Conservation (phyloP, 345 rosid species). For the Pistacia integerrima region DNA sequence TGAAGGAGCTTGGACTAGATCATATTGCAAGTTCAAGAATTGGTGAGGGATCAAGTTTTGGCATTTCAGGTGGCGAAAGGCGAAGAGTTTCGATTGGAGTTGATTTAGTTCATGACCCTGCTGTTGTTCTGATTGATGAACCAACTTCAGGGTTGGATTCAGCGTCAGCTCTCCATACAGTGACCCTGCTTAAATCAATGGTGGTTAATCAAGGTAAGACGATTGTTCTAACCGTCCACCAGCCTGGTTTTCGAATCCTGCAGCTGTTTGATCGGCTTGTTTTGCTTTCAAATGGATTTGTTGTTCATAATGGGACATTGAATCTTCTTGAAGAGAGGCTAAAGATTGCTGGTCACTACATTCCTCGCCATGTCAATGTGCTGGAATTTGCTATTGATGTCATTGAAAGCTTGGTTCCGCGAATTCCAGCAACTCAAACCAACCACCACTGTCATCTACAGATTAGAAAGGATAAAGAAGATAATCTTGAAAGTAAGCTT, state of each 20-base stretch:
- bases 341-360: conserved; percentile 47
- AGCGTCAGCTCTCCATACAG: conserved; percentile 75
- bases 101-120: conserved; percentile 88
- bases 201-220: conserved; percentile 74
- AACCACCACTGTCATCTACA: conserved; percentile 27
- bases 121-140: conserved; percentile 82
- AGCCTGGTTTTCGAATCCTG: conserved; percentile 87
- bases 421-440: conserved; percentile 18
- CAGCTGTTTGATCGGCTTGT: conserved; percentile 65
- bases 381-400: conserved; percentile 86
- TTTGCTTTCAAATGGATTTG: conserved; percentile 68
- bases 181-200: conserved; percentile 67
- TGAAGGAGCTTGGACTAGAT: conserved; percentile 74
- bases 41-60: conserved; percentile 60
- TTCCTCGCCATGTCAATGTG: conserved; percentile 74
- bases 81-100: conserved; percentile 89
- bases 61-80: conserved; percentile 91
- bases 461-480: conserved; percentile 16
- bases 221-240: conserved; percentile 81
- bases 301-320: conserved; percentile 61
- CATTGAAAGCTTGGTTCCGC: conserved; percentile 40
- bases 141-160: conserved; percentile 98
- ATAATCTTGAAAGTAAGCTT: conserved; percentile 23
- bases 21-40: conserved; percentile 61
- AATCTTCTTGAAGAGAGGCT: conserved; percentile 62